Evolutionary conservation across 1,139 yeast genomes (phyloP), one percentile per base, ranked within the genome.

Genomic region (Zygoascus hellenicus): DNA sequence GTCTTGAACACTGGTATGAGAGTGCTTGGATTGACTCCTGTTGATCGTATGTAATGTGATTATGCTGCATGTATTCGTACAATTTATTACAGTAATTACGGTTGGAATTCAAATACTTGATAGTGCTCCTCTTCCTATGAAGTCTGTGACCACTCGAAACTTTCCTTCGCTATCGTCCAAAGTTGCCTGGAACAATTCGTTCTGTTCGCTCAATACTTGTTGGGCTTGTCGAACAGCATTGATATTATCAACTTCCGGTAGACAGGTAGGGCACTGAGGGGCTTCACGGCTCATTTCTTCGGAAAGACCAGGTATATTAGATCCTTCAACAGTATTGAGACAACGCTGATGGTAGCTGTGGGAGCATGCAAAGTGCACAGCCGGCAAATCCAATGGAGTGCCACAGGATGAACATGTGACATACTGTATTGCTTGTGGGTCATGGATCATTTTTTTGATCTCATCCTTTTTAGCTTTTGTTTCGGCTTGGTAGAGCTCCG

Each of bases 11-110:
- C 90, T 64, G 99, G 97, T 75, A 84, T 94, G 94, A 74, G 74
- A 43, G 74, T 94, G 64, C 75, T 94, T 63, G 96, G 97, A 51
- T 77, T 94, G 65, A 90, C 97, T 47, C 98, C 99, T 26, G 98
- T 94, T 56, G 96, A 92, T 63, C 84, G 99, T 80, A 92, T 92
- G 98, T 92, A 75, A 31, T 39, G n/a, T 29, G 13, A 10, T 14
- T 2, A 14, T 5, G 13, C n/a, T 15, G 26, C 11, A 13, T 11
- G 11, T 14, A 19, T 15, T 34, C 15, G 17, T 15, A 15, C 17
- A 34, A 34, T 14, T 34, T 14, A 16, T 14, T 11, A 22, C 26
- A 34, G 17, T n/a, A 17, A 13, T 17, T n/a, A 2, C 7, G 28
- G 33, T 26, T 38, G 33, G 51, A 17, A 46, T 36, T 22, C 26